Base-by-base conservation (phyloP, 352 stramenopile genomes). In the Pythium utonaiense region DNA sequence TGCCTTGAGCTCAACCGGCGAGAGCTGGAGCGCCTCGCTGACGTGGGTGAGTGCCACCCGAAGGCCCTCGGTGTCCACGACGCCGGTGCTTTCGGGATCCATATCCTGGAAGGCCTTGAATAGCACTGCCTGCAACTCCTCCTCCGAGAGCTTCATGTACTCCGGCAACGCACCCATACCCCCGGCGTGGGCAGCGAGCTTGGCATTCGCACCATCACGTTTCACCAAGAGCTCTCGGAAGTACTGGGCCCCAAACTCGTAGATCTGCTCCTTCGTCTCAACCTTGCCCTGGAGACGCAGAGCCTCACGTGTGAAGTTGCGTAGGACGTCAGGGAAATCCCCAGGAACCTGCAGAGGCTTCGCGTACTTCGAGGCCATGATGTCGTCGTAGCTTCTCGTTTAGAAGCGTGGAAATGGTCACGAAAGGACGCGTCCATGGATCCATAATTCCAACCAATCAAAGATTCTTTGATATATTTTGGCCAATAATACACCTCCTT, bases 281-380 rank as follows among this genome's bases (percentile, higher is more conserved):
- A 93, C 62, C 52, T 89, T 91, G 50, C 81, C 77, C 67, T 96
- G 86, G n/a, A 84, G 78, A 19, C 86, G 82, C 54, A 96, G 61
- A 40, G 93, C 78, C 40, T 96, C 86, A 24, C 87, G 83, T 17
- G 87, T 75, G 52, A 96, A 90, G 44, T 75, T 77, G 22, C 81
- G 79, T 60, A 96, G 60, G 36, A 92, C 57, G 22, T 89, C 80
- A 9, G 82, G 80, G 44, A 96, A 93, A 14, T 86, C 79, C 6
- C 53, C 55, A 21, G 84, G 86, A 45, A 95, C 70, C 44, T 88
- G 78, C 52, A 94, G 78, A 16, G 75, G 70, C 70, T 95, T 95
- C 38, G 85, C 80, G 30, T 93, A 95, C 69, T 88, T 91, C 57
- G 82, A 93, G 34, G 87, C 79, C 82, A 96, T 93, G 9, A 16